phyloP scores from a whole-genome alignment of 2,329 filamentous ascomycete species.

The Claviceps purpurea region DNA sequence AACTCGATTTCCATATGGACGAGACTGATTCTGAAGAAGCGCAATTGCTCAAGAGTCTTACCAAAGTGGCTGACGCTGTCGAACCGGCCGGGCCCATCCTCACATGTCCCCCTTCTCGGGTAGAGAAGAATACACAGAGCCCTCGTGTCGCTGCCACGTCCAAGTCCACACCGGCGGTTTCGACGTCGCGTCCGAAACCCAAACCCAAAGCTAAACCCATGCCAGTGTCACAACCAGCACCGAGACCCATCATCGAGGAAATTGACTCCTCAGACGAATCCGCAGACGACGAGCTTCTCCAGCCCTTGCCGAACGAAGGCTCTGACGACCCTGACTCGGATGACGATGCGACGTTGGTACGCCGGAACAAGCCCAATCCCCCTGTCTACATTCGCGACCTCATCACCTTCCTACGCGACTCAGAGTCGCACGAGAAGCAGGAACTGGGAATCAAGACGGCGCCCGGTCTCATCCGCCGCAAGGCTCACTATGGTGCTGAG shows the following conservation, averaged over 20 bases:
- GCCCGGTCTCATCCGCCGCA: slow-evolving; percentile 69
- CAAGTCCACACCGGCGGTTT: too few species aligned
- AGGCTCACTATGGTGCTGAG: slow-evolving; percentile 78
- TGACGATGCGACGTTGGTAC: slow-evolving; percentile 78
- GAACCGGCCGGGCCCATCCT: slow-evolving; percentile 43
- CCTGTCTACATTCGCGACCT: slow-evolving; percentile 88
- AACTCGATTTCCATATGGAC: slow-evolving; percentile 72
- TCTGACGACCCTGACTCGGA: slow-evolving; percentile 86
- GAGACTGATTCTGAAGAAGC: slow-evolving; percentile 64
- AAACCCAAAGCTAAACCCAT: slow-evolving; percentile 4
- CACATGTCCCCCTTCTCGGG: not conserved
- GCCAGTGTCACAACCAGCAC: slow-evolving; percentile 16
- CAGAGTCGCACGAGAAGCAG: slow-evolving; percentile 74
- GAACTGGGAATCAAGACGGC: slow-evolving; percentile 67
- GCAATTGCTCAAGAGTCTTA: slow-evolving; percentile 58
- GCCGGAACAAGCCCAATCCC: slow-evolving; percentile 66
- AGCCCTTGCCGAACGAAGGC: slow-evolving; percentile 59
- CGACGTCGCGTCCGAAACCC: not conserved
- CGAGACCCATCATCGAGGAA: slow-evolving; percentile 49
- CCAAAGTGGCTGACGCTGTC: slow-evolving; percentile 45
- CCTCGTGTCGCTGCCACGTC: not conserved
- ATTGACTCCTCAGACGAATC: slow-evolving; percentile 45
- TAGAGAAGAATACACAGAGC: not conserved
- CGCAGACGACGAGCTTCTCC: slow-evolving; percentile 40
- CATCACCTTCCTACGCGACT: slow-evolving; percentile 63